Conservation (phyloP, 2,329 filamentous ascomycete species). For the Penicillium sclerotiorum region DNA sequence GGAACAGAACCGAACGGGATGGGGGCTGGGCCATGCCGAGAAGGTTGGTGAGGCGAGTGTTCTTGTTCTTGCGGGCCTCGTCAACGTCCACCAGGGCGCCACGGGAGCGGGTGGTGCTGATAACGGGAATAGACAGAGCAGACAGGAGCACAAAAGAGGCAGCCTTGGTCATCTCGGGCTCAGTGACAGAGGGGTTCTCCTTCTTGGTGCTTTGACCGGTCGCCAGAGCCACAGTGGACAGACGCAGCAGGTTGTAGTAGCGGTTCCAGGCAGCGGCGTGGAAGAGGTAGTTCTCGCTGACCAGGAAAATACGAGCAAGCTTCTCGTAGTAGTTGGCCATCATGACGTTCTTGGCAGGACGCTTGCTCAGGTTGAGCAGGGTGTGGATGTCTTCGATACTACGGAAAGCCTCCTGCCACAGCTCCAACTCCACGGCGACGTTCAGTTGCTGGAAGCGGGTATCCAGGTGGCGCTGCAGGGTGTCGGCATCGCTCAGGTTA, state of each 20-base stretch:
- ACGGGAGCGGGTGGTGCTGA: conserved; percentile 94
- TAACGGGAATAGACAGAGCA: conserved; percentile 96
- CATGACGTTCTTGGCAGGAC: conserved; percentile 97
- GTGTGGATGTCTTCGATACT: conserved; percentile 99
- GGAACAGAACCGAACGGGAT: conserved; percentile 88
- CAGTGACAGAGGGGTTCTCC: conserved; percentile 87
- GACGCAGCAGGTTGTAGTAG: conserved; percentile 94
- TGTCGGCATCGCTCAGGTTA: conserved; percentile 96
- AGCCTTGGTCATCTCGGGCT: conserved; percentile 88
- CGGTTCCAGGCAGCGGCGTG: conserved; percentile 96
- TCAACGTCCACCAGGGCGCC: conserved; percentile 96
- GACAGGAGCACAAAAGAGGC: conserved; percentile 95
- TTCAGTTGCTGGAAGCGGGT: conserved; percentile 98
- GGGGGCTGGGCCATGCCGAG: conserved; percentile 90
- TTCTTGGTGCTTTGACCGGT: conserved; percentile 87
- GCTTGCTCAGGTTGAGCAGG: conserved; percentile 94
- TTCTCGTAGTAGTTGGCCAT: conserved; percentile 99
- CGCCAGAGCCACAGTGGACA: conserved; percentile 81
- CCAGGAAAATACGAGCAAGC: conserved; percentile 95
- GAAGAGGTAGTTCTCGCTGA: conserved; percentile 99
- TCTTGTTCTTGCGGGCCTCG: conserved; percentile 98
- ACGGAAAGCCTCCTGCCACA: conserved; percentile 99
- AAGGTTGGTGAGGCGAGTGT: conserved; percentile 92
- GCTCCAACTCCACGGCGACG: conserved; percentile 93
- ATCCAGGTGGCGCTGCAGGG: conserved; percentile 93